Percentiles rank a stretch among this genome's conserved stretches.
Evolutionary conservation across 179 eudicot species (phyloP).

Genomic region (Amaranthus tricolor): DNA sequence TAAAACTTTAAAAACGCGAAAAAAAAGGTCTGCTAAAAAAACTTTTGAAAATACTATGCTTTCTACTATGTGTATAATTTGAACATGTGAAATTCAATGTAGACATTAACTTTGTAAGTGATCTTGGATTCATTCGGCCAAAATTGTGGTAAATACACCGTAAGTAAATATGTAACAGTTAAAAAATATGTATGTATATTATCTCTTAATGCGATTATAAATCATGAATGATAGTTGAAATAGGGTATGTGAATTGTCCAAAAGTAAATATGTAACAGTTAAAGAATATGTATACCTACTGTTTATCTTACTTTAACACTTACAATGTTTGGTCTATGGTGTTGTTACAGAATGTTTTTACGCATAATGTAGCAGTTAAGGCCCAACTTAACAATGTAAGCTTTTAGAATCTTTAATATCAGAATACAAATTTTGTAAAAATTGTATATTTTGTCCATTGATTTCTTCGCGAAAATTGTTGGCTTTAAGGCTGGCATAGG

Average conservation of each 20-base stretch:
- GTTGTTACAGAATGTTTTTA: slow-evolving; percentile 41
- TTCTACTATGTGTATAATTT: too few species aligned
- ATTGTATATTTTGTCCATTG: slow-evolving; percentile 26
- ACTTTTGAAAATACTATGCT: too few species aligned
- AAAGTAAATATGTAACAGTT: background rate
- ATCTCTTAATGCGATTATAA: too few species aligned
- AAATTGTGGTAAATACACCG: too few species aligned
- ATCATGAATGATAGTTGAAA: too few species aligned
- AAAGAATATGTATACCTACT: background rate
- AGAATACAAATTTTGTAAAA: slow-evolving; percentile 26
- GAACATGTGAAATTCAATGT: too few species aligned
- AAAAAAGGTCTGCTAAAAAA: too few species aligned
- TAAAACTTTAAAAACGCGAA: too few species aligned
- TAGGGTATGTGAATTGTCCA: too few species aligned
- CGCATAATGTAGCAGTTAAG: slow-evolving; percentile 34
- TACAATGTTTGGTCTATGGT: background rate
- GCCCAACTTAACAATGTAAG: slow-evolving; percentile 63
- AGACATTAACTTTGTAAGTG: too few species aligned
- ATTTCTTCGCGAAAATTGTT: slow-evolving; percentile 31
- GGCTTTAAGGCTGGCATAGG: slow-evolving; percentile 53
- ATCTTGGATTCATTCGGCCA: too few species aligned
- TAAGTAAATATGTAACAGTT: background rate
- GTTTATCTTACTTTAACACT: background rate
- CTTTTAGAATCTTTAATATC: slow-evolving; percentile 19
- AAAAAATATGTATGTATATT: background rate